Base-by-base conservation (phyloP, 768 basidiomycete species). In the Suillus hirtellus region DNA sequence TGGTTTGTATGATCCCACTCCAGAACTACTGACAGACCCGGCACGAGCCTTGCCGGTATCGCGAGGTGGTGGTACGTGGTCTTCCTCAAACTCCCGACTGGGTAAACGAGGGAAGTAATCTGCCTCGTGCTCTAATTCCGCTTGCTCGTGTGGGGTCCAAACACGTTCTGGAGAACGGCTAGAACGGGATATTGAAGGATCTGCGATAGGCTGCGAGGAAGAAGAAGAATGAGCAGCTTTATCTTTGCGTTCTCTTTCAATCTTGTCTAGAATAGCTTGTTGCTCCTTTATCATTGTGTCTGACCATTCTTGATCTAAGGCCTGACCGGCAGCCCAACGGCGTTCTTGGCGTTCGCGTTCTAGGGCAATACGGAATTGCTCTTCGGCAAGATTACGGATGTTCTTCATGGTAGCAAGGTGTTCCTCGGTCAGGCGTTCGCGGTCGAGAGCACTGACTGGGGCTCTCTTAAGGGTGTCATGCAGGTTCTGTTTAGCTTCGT, bases 401-500 rank as follows among this genome's bases (percentile, higher is more conserved):
- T 69, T 78, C 31, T 70, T 70, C 79, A 87, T 80, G 5, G 79
- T 70, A 0, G 72, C 68, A 19, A 74, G 66, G 67, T 82, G 80
- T 44, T 85, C 80, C 0, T 69, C 60, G 67, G 67, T 68, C 42
- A 84, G 69, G n/a, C 71, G 74, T 15, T 80, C 73, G 7, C 80
- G 75, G 52, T 74, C 67, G 19, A 66, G 62, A 3, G 70, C 73
- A 46, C 67, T 59, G 62, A 77, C 67, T 70, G 82, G 65, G 62
- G 72, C 69, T 73, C 81, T 73, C 69, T 79, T 78, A 15, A 91
- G 76, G 70, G 85, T 81, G 17, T 76, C 73, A 42, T 85, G 79
- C 43, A 85, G 73, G 63, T 83, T 85, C 63, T 84, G 81, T 74
- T 86, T 86, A 21, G 90, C 85, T 64, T 89, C 89, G 61, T 86